phyloP scores from a whole-genome alignment of 2,329 filamentous ascomycete genomes.

The Rhinocladiella mackenziei region DNA sequence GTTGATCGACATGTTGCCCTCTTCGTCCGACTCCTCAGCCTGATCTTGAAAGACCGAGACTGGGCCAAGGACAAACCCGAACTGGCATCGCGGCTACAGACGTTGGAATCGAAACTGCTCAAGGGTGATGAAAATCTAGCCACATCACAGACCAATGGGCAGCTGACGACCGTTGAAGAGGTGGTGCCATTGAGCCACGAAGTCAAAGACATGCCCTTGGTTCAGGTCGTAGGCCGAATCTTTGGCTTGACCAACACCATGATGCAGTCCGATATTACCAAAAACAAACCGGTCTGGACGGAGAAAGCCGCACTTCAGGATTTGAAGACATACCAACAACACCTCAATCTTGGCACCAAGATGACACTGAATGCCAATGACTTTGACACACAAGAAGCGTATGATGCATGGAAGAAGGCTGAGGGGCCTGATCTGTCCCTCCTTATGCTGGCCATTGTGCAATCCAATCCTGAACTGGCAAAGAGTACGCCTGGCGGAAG shows the following conservation, averaged over 20 bases:
- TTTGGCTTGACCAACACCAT: conserved; percentile 76
- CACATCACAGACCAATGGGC: conserved; percentile 52
- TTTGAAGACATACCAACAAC: conserved; percentile 87
- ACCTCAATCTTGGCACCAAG: conserved; percentile 73
- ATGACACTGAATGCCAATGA: conserved; percentile 76
- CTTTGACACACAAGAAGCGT: conserved; percentile 85
- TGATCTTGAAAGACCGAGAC: conserved; percentile 75
- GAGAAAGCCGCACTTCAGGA: conserved; percentile 87
- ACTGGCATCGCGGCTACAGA: conserved; percentile 70
- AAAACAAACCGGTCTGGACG: conserved; percentile 77
- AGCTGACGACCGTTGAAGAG: conserved; percentile 68
- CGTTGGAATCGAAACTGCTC: conserved; percentile 87
- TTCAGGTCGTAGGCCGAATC: conserved; percentile 78
- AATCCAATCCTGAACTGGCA: conserved; percentile 77
- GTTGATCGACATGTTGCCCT: conserved; percentile 92
- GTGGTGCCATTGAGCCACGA: conserved; percentile 81
- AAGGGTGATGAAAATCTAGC: conserved; percentile 89
- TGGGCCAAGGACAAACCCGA: conserved; percentile 83
- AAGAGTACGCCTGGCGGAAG: conserved; percentile 63
- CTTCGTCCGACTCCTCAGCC: conserved; percentile 81
- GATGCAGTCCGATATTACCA: conserved; percentile 82
- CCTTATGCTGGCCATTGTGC: conserved; percentile 88
- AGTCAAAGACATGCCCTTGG: conserved; percentile 94
- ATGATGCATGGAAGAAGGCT: conserved; percentile 84
- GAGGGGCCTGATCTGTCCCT: conserved; percentile 83